phyloP scores from a whole-genome alignment of 257 asterid genomes.

The Echites panduratus region DNA sequence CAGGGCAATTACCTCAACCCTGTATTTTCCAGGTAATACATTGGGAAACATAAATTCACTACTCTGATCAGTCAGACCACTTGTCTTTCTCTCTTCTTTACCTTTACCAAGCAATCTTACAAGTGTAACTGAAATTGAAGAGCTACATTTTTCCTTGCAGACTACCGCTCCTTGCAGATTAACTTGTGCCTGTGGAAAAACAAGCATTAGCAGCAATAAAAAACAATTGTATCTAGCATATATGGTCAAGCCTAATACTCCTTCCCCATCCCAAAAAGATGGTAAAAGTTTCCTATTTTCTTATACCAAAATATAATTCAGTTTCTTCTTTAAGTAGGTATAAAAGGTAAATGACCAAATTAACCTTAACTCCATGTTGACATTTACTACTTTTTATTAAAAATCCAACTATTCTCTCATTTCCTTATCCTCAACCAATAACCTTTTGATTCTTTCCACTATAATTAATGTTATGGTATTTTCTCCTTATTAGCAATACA shows the following conservation, averaged over 20 bases:
- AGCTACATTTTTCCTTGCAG: slow-evolving; percentile 80
- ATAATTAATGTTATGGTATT: too few relatives aligned
- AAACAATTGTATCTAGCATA: not conserved
- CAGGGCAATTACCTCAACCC: slow-evolving; percentile 66
- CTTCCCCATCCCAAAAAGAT: too few relatives aligned
- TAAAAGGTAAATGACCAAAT: too few relatives aligned
- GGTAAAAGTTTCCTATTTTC: too few relatives aligned
- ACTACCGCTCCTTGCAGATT: slow-evolving; percentile 68
- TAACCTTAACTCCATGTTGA: too few relatives aligned
- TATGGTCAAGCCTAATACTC: not conserved
- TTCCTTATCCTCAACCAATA: too few relatives aligned
- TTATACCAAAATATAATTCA: too few relatives aligned
- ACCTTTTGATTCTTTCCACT: too few relatives aligned
- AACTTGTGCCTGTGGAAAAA: slow-evolving; percentile 67
- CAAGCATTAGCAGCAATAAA: slow-evolving; percentile 17
- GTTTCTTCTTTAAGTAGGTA: too few relatives aligned
- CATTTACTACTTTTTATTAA: too few relatives aligned
- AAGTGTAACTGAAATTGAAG: slow-evolving; percentile 67
- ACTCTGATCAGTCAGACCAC: slow-evolving; percentile 54
- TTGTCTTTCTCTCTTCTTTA: slow-evolving; percentile 42
- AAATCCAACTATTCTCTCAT: too few relatives aligned
- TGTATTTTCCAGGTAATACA: slow-evolving; percentile 88
- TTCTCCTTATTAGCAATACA: too few relatives aligned
- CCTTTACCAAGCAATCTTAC: slow-evolving; percentile 52
- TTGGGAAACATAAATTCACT: slow-evolving; percentile 60